These are phyloP conservation scores for Saccharomyces pastorianus DNA, from an alignment of 1,139 yeast species.

Conservation along the genomic window DNA sequence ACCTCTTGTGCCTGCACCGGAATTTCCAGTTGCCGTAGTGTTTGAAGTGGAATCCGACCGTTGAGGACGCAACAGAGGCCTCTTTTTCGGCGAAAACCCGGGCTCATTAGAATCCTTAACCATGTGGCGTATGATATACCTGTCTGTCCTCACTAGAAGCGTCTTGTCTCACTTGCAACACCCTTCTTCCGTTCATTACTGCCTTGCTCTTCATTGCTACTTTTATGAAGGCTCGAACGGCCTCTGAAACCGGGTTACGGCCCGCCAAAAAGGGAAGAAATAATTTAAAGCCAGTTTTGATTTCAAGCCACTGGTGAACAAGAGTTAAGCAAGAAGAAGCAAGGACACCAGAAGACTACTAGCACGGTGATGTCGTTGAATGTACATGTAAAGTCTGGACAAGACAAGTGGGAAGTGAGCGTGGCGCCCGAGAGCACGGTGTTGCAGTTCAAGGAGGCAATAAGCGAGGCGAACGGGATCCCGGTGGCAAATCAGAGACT, in stretches of 20 bases:
- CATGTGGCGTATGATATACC: background rate
- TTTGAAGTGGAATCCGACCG: background rate
- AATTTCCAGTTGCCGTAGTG: background rate
- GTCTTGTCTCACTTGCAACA: background rate
- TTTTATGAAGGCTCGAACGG: background rate
- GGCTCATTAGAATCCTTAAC: background rate
- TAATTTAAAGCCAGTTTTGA: background rate
- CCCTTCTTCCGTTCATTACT: background rate
- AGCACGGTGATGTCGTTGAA: conserved; percentile 20
- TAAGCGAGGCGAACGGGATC: conserved; percentile 53
- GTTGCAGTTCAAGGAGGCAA: conserved; percentile 56
- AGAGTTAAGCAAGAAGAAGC: background rate
- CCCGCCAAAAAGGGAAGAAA: background rate
- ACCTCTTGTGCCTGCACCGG: conserved; percentile 1
- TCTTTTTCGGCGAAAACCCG: background rate
- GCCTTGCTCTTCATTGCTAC: background rate
- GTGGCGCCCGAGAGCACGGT: conserved; percentile 52
- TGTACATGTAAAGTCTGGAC: conserved; percentile 45
- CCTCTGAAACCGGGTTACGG: background rate
- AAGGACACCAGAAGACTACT: background rate
- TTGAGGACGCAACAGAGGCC: background rate
- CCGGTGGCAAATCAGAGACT: conserved; percentile 75
- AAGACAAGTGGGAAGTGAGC: conserved; percentile 62
- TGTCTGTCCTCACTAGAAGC: background rate
- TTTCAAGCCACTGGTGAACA: background rate